Percentiles rank a stretch among this genome's conserved stretches.
These are phyloP conservation scores for Botrytis paeoniae DNA, from an alignment of 2,329 filamentous ascomycete species.

Conservation along the genomic window DNA sequence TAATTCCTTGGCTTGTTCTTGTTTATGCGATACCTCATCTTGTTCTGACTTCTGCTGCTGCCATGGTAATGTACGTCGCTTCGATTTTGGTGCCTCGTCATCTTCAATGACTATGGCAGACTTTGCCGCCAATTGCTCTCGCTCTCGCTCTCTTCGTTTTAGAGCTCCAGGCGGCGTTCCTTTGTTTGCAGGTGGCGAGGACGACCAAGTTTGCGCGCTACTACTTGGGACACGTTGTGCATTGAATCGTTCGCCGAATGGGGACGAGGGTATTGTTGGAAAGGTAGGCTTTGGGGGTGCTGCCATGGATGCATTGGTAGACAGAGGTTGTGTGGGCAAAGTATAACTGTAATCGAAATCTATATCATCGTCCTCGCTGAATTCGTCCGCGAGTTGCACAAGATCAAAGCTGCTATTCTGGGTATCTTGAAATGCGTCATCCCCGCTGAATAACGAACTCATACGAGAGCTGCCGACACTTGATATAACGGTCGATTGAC, in stretches of 20 bases:
- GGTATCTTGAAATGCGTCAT: conserved; percentile 49
- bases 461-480: conserved; percentile 39
- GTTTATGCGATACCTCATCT: conserved; percentile 26
- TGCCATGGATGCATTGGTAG: conserved; percentile 27
- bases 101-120: conserved; percentile 11
- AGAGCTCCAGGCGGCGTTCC: conserved; percentile 34
- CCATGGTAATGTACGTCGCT: conserved; percentile 38
- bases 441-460: conserved; percentile 43
- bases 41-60: conserved; percentile 36
- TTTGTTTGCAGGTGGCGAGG: conserved; percentile 48
- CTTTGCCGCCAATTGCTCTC: conserved; percentile 20
- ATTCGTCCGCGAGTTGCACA: conserved; percentile 75
- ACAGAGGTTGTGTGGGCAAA: conserved; percentile 21
- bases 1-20: conserved; percentile 24
- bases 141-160: conserved; percentile 22
- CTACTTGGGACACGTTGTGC: conserved; percentile 24
- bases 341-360: conserved; percentile 60
- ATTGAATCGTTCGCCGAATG: conserved; percentile 19
- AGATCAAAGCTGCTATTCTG: conserved; percentile 39
- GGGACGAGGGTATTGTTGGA: conserved; percentile 21
- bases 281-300: conserved; percentile 47
- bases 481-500: conserved; percentile 18
- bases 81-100: conserved; percentile 37
- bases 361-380: conserved; percentile 78
- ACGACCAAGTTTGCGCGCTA: conserved; percentile 40